Evolutionary conservation across 2,329 filamentous ascomycete genomes (phyloP).

Genomic region (Lecanicillium sp.): DNA sequence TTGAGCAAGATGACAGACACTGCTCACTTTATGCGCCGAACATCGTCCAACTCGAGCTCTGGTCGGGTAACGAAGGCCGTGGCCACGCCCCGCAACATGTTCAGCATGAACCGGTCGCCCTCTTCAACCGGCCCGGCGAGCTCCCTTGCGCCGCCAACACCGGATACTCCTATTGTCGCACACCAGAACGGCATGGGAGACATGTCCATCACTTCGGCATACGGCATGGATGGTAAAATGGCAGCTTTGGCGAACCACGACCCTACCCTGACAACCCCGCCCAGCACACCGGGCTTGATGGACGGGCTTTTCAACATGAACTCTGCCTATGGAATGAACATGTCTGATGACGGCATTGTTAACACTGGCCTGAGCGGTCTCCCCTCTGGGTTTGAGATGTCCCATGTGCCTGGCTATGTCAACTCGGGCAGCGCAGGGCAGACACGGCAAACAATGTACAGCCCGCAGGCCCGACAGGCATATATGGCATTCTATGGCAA

Average conservation of each 20-base stretch:
- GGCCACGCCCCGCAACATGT: slow-evolving; percentile 26
- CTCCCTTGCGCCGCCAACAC: slow-evolving; percentile 40
- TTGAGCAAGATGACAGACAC: slow-evolving; percentile 34
- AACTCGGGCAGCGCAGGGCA: slow-evolving; percentile 30
- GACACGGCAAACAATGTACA: slow-evolving; percentile 18
- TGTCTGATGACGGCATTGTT: slow-evolving; percentile 40
- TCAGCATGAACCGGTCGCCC: slow-evolving; percentile 36
- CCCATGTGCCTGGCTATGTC: slow-evolving; percentile 36
- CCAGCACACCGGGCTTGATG: slow-evolving; percentile 42
- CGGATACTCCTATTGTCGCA: slow-evolving; percentile 37
- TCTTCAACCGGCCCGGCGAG: slow-evolving; percentile 27
- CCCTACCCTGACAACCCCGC: slow-evolving; percentile 43
- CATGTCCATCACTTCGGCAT: slow-evolving; percentile 25
- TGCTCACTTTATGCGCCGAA: slow-evolving; percentile 43
- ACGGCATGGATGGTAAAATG: slow-evolving; percentile 22
- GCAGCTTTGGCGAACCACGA: slow-evolving; percentile 27
- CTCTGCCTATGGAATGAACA: slow-evolving; percentile 28
- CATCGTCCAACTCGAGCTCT: slow-evolving; percentile 41
- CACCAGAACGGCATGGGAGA: slow-evolving; percentile 31
- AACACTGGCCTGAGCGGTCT: slow-evolving; percentile 39
- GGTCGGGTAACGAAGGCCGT: slow-evolving; percentile 24
- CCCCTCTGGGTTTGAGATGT: slow-evolving; percentile 38
- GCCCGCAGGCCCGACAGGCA: background rate
- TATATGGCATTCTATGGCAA: slow-evolving; percentile 3
- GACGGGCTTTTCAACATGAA: slow-evolving; percentile 32